These are phyloP conservation scores for Rosa rugosa DNA, from an alignment of 306 rosid species.

Conservation along the genomic window DNA sequence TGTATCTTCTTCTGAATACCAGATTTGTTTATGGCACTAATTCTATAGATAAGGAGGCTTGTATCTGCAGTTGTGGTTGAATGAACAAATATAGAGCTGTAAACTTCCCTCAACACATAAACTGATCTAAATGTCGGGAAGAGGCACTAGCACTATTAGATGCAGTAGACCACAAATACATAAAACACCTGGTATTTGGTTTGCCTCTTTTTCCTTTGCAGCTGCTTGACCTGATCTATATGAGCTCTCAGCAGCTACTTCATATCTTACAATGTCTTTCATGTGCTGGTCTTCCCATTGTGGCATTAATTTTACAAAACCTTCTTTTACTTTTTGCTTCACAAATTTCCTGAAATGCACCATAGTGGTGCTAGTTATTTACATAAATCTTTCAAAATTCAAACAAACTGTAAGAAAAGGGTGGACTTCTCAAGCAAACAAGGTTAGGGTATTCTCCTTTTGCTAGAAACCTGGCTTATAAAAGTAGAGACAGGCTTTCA, in stretches of 20 bases:
- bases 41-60: background rate
- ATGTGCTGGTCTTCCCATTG: background rate
- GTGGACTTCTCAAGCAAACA: background rate
- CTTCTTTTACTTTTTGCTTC: background rate
- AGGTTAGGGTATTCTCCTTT: slow-evolving; percentile 5
- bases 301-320: background rate
- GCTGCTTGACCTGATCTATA: background rate
- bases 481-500: background rate
- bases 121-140: background rate
- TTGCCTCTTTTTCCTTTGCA: background rate
- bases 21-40: background rate
- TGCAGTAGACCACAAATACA: background rate
- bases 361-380: background rate
- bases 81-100: background rate
- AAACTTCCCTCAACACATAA: background rate
- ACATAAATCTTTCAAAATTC: background rate
- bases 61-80: background rate
- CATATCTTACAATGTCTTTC: background rate
- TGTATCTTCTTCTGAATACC: slow-evolving; percentile 32
- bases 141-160: background rate
- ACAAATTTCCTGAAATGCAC: background rate
- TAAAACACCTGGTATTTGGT: background rate
- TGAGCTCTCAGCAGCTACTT: background rate
- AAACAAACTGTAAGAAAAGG: background rate
- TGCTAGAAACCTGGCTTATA: background rate